Conservation (phyloP, 176 grass and related monocot genomes). For the Secale cereale region DNA sequence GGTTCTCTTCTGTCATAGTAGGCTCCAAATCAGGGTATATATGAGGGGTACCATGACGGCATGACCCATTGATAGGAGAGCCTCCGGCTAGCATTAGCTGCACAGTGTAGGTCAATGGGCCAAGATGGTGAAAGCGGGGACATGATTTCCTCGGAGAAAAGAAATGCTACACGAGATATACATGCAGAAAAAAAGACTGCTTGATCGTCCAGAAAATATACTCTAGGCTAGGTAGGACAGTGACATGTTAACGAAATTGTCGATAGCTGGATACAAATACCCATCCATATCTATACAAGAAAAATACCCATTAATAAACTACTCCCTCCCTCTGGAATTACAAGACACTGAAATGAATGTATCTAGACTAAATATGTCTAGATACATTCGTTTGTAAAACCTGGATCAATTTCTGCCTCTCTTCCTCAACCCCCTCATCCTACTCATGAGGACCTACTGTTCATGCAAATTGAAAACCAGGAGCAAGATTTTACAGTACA, state of each 20-base stretch:
- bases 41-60: no score
- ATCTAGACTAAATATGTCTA: no score
- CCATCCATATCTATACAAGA: background rate
- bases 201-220: background rate
- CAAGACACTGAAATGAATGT: no score
- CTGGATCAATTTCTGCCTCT: no score
- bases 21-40: background rate
- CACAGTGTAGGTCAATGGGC: constrained; percentile 3
- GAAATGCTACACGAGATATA: background rate
- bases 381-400: no score
- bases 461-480: no score
- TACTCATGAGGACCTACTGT: no score
- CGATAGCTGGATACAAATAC: background rate
- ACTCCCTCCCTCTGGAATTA: no score
- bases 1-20: constrained; percentile 2
- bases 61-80: no score
- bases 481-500: no score
- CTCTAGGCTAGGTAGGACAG: background rate
- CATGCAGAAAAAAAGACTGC: background rate
- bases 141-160: background rate
- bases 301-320: background rate
- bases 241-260: background rate
- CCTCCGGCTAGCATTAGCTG: no score
- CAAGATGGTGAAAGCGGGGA: background rate
- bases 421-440: no score